Conservation (phyloP, 805 yeast species). For the Wickerhamia fluorescens region DNA sequence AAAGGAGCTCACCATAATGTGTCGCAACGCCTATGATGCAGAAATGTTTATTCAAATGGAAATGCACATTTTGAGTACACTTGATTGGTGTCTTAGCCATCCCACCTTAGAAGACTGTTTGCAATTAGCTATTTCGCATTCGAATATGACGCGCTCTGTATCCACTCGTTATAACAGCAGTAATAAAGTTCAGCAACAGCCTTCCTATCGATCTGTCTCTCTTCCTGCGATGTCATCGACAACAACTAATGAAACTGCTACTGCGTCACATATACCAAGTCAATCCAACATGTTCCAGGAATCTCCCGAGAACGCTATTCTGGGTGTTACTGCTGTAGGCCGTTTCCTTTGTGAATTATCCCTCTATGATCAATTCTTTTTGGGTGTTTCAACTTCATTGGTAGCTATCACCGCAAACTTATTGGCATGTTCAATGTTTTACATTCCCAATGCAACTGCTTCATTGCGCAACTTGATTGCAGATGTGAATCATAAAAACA, state of each 20-base stretch:
- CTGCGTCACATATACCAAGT: conserved; percentile 3
- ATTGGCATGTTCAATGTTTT: conserved; percentile 48
- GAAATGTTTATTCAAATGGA: conserved; percentile 46
- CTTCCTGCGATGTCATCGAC: conserved; percentile 1
- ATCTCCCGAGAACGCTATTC: conserved; percentile 23
- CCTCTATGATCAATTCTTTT: conserved; percentile 41
- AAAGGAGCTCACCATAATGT: conserved; percentile 47
- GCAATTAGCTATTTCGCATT: conserved; percentile 34
- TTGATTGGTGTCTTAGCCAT: conserved; percentile 40
- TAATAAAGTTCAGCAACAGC: too few species aligned
- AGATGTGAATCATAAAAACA: conserved; percentile 2
- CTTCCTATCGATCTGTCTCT: too few species aligned
- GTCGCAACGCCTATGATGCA: conserved; percentile 52
- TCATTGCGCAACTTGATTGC: conserved; percentile 20
- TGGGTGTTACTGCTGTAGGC: conserved; percentile 49
- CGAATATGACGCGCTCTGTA: conserved; percentile 14
- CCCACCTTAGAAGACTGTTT: conserved; percentile 47
- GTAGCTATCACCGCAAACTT: conserved; percentile 44
- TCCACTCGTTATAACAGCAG: conserved; percentile 19
- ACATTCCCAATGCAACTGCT: conserved; percentile 37
- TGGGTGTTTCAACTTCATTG: conserved; percentile 39
- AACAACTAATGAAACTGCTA: conserved; percentile 2
- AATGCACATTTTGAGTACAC: conserved; percentile 33
- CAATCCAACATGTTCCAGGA: conserved; percentile 7
- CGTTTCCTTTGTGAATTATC: conserved; percentile 51